phyloP scores from a whole-genome alignment of 2,329 filamentous ascomycete species.

The Fonsecaea nubica region DNA sequence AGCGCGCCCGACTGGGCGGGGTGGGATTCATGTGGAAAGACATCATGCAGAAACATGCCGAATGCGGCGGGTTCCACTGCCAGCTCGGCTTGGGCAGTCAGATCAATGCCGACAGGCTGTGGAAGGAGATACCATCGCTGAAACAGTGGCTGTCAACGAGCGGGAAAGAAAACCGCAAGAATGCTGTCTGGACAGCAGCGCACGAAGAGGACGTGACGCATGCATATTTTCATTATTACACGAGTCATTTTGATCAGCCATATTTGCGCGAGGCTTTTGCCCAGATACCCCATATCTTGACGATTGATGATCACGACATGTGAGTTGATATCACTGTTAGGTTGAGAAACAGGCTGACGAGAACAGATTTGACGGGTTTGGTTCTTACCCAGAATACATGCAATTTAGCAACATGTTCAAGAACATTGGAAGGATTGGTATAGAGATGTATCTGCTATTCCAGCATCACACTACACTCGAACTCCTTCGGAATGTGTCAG shows the following conservation, averaged over 20 bases:
- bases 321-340: constrained; percentile 60
- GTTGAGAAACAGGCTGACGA: constrained; percentile 12
- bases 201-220: constrained; percentile 95
- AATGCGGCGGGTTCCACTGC: constrained; percentile 93
- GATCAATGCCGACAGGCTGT: constrained; percentile 92
- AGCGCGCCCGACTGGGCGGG: constrained; percentile 83
- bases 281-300: constrained; percentile 91
- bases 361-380: constrained; percentile 89
- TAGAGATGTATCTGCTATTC: constrained; percentile 97
- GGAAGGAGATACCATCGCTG: constrained; percentile 92
- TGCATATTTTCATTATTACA: constrained; percentile 99
- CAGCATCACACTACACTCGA: constrained; percentile 97
- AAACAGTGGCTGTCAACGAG: constrained; percentile 95
- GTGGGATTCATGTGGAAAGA: constrained; percentile 99
- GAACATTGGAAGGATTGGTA: constrained; percentile 92
- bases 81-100: constrained; percentile 92
- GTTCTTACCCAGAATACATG: constrained; percentile 98
- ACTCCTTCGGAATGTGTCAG: constrained; percentile 84
- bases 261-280: constrained; percentile 94
- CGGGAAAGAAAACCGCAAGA: constrained; percentile 91
- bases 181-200: constrained; percentile 86
- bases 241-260: constrained; percentile 96
- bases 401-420: constrained; percentile 97
- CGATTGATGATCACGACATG: constrained; percentile 98
- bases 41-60: constrained; percentile 93